Percentiles rank a stretch among this genome's conserved stretches.
phyloP scores from a whole-genome alignment of 805 yeast species.

The Metschnikowia koreensis region DNA sequence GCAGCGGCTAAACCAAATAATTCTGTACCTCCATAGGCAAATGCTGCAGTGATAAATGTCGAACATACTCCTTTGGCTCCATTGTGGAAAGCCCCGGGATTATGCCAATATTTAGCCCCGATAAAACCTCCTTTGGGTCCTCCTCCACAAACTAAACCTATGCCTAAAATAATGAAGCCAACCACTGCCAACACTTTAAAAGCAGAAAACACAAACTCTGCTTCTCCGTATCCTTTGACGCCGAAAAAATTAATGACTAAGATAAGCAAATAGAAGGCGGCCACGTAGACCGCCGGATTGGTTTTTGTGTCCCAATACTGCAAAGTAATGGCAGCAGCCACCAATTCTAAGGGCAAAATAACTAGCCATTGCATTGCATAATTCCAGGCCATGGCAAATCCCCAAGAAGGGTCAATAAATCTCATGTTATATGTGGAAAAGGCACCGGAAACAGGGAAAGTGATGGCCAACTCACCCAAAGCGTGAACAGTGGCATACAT shows the following conservation, averaged over 20 bases:
- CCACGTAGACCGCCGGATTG: constrained; percentile 58
- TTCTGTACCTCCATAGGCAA: constrained; percentile 44
- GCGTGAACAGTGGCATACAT: constrained; percentile 39
- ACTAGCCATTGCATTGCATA: constrained; percentile 55
- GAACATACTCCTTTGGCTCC: constrained; percentile 38
- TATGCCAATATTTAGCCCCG: constrained; percentile 38
- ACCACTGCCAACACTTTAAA: constrained; percentile 60
- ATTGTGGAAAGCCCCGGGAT: constrained; percentile 36
- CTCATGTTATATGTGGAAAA: constrained; percentile 59
- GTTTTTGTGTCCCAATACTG: constrained; percentile 50
- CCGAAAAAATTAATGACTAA: constrained; percentile 23
- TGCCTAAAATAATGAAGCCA: constrained; percentile 56
- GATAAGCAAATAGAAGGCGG: constrained; percentile 50
- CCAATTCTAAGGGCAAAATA: constrained; percentile 62
- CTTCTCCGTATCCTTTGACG: constrained; percentile 43
- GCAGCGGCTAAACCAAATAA: constrained; percentile 39
- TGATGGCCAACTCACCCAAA: constrained; percentile 51
- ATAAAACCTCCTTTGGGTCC: constrained; percentile 36
- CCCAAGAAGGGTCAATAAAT: constrained; percentile 68
- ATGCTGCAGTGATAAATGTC: constrained; percentile 41
- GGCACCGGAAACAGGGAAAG: constrained; percentile 48
- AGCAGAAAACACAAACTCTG: constrained; percentile 62
- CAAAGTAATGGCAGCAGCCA: constrained; percentile 58
- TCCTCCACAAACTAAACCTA: constrained; percentile 53
- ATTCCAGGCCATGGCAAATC: constrained; percentile 73